A percentile compares a stretch with the other conserved stretches of the same genome.
Evolutionary conservation across 805 yeast species (phyloP).

Genomic region (Kodamaea sagamina): DNA sequence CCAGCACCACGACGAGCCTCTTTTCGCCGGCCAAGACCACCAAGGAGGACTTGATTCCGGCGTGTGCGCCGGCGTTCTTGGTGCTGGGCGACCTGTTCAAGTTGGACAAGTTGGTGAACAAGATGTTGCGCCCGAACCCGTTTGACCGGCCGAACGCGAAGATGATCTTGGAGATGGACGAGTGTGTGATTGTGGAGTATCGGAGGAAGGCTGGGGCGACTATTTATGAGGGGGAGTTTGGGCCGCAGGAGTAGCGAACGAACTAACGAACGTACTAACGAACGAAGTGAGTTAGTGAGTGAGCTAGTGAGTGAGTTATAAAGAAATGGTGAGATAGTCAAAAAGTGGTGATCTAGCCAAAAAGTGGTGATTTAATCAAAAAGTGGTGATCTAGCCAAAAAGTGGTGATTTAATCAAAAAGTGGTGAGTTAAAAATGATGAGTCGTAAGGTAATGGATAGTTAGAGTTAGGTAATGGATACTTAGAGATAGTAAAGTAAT

Average conservation of each 20-base stretch:
- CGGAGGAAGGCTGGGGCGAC: constrained; percentile 90
- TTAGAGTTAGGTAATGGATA: too few species aligned
- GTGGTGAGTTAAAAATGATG: too few species aligned
- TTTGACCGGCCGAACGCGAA: constrained; percentile 76
- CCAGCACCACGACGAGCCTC: constrained; percentile 3
- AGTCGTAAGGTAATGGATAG: too few species aligned
- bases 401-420: too few species aligned
- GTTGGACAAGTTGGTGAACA: constrained; percentile 75
- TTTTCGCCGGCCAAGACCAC: constrained; percentile 12
- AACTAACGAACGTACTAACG: too few species aligned
- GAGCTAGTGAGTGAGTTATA: too few species aligned
- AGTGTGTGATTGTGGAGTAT: constrained; percentile 74
- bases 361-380: too few species aligned
- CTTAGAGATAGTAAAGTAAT: too few species aligned
- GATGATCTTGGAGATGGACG: constrained; percentile 67
- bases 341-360: too few species aligned
- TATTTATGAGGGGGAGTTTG: constrained; percentile 93
- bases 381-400: too few species aligned
- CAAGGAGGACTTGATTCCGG: constrained; percentile 50
- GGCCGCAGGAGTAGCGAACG: constrained; percentile 62
- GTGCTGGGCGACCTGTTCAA: constrained; percentile 53
- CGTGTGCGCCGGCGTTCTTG: constrained; percentile 87
- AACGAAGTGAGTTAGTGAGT: too few species aligned
- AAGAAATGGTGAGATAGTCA: too few species aligned
- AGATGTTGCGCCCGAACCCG: constrained; percentile 90